A percentile compares a stretch with the other conserved stretches of the same genome.
These are phyloP conservation scores for Serendipita indica DNA, from an alignment of 768 basidiomycete species.

Conservation along the genomic window DNA sequence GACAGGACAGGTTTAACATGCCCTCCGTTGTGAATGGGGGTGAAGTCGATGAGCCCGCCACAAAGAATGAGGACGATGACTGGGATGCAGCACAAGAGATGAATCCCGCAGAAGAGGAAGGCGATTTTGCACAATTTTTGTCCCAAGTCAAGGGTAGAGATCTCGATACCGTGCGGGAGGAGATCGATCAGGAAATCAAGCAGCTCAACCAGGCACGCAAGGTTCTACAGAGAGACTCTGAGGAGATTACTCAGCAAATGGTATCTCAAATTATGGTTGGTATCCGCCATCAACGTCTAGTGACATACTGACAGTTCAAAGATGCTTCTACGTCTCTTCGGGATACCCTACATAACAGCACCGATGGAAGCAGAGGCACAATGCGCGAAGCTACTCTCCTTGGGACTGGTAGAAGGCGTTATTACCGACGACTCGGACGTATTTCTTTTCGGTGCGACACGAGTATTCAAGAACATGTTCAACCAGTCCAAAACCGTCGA, in stretches of 20 bases:
- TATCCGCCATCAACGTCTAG: background rate
- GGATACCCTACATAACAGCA: constrained; percentile 95
- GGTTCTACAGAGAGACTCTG: constrained; percentile 82
- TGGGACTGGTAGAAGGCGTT: constrained; percentile 86
- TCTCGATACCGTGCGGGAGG: constrained; percentile 62
- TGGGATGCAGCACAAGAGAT: constrained; percentile 85
- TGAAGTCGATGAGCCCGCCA: constrained; percentile 25
- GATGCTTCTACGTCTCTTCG: constrained; percentile 85
- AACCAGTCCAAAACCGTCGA: constrained; percentile 98
- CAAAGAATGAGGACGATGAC: constrained; percentile 26
- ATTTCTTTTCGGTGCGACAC: constrained; percentile 87
- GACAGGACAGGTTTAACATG: constrained; percentile 14
- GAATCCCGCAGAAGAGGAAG: constrained; percentile 61
- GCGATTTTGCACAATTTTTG: constrained; percentile 84
- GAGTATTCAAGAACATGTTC: constrained; percentile 99
- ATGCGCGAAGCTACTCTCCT: constrained; percentile 76
- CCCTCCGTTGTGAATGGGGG: constrained; percentile 6
- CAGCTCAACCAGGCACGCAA: constrained; percentile 70
- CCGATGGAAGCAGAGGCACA: constrained; percentile 99
- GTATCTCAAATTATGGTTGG: constrained; percentile 58
- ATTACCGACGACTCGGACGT: constrained; percentile 99
- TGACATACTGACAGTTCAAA: constrained; percentile 21
- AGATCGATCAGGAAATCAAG: constrained; percentile 86
- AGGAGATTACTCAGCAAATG: constrained; percentile 93
- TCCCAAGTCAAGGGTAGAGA: constrained; percentile 82